phyloP scores from a whole-genome alignment of 208 protist species.

The Paratrypanosoma confusum region DNA sequence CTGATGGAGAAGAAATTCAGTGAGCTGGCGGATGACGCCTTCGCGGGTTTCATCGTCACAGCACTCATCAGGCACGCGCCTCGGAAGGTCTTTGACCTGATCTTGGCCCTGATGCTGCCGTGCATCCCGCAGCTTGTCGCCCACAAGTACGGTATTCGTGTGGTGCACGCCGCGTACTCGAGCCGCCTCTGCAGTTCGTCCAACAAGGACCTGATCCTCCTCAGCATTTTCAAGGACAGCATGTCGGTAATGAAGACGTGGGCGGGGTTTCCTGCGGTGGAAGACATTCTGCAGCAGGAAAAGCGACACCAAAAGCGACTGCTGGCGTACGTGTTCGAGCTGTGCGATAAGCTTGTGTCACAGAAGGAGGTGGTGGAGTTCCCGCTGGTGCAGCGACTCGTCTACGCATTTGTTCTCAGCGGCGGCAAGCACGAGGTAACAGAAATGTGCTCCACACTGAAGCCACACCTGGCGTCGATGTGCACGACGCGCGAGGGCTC shows the following conservation, averaged over 20 bases:
- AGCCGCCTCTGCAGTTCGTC: slow-evolving; percentile 55
- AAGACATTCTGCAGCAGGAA: slow-evolving; percentile 51
- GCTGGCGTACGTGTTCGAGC: slow-evolving; percentile 68
- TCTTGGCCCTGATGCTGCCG: slow-evolving; percentile 52
- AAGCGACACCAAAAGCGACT: slow-evolving; percentile 59
- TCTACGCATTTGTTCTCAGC: slow-evolving; percentile 46
- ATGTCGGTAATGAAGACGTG: slow-evolving; percentile 78
- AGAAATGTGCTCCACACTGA: slow-evolving; percentile 77
- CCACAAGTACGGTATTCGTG: slow-evolving; percentile 81
- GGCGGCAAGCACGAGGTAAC: slow-evolving; percentile 74
- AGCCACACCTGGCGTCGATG: slow-evolving; percentile 58
- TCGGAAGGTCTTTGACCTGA: slow-evolving; percentile 53
- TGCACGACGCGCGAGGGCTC: slow-evolving; percentile 58
- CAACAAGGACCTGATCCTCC: slow-evolving; percentile 61
- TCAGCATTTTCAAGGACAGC: slow-evolving; percentile 79
- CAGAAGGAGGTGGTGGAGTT: slow-evolving; percentile 77
- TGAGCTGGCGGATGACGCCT: slow-evolving; percentile 63
- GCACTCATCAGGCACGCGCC: slow-evolving; percentile 75
- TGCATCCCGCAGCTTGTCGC: slow-evolving; percentile 57
- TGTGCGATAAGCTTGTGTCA: slow-evolving; percentile 80
- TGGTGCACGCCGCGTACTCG: slow-evolving; percentile 73
- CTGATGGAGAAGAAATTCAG: slow-evolving; percentile 47
- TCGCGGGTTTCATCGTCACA: slow-evolving; percentile 71
- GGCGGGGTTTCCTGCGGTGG: slow-evolving; percentile 69
- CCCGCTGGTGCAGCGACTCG: slow-evolving; percentile 78